Percentiles rank a stretch among this genome's conserved stretches.
Conservation (phyloP, 352 stramenopile species). For the Phytophthora agathidicida region DNA sequence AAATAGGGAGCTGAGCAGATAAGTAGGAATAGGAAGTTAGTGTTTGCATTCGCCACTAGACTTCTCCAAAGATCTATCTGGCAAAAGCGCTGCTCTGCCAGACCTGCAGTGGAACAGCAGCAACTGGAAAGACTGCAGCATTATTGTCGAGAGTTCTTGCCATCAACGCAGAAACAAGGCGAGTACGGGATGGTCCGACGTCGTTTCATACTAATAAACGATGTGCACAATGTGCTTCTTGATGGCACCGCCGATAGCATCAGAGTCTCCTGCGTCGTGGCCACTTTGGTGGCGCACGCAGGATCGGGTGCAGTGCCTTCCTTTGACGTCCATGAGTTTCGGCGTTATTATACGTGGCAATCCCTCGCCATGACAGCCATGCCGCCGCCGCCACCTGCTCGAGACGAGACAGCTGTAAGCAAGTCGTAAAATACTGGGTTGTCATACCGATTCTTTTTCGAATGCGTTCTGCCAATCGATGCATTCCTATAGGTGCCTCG, state of each 20-base stretch:
- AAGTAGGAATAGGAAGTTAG: too few species aligned
- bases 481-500: not conserved
- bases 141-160: too few species aligned
- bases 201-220: not conserved
- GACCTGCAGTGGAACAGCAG: too few species aligned
- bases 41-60: too few species aligned
- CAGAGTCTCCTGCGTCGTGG: constrained; percentile 4
- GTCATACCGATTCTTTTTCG: not conserved
- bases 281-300: constrained; percentile 20
- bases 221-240: constrained; percentile 6
- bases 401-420: constrained; percentile 16
- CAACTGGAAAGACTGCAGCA: not conserved
- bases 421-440: constrained; percentile 19
- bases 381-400: constrained; percentile 10
- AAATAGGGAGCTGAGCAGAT: too few species aligned
- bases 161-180: constrained; percentile 1
- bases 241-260: not conserved
- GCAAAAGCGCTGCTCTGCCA: too few species aligned
- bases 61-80: too few species aligned
- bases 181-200: constrained; percentile 16
- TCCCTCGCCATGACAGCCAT: constrained; percentile 8
- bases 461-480: constrained; percentile 1
- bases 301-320: constrained; percentile 12
- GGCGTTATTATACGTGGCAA: constrained; percentile 15
- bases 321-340: constrained; percentile 1